Base-by-base conservation (phyloP, 176 grass and related monocot genomes). In the Carex cristatella region DNA sequence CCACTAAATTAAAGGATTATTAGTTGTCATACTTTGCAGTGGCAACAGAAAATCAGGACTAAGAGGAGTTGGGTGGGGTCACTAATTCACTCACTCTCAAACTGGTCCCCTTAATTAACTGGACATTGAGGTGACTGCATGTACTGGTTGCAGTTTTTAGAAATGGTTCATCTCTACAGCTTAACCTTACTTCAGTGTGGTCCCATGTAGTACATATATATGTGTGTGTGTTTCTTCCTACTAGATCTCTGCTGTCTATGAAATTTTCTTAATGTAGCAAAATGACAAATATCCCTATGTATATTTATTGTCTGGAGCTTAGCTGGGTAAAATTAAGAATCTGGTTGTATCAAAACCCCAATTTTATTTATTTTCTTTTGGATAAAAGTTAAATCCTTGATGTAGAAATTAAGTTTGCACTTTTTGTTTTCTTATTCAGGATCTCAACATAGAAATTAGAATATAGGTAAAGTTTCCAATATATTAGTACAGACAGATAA, bases 141-240 rank as follows among this genome's bases (percentile, higher is more conserved):
- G 55, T 37, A 81, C 49, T 81, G 32, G 32, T 81, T 81, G 65
- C 58, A 27, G 57, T 27, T 81, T 81, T 81, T 28, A 31, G 59
- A 63, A 81, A 65, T 35, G 23, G n/a, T 63, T 48, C 79, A 63
- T 33, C 16, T 38, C 35, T 48, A 61, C 79, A 81, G 9, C 35
- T 81, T 81, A 81, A 81, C 10, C 33, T 65, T 49, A 65, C 30
- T 64, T 65, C 79, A 81, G 31, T 72, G 68, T 81, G 79, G 79
- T 81, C 79, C 79, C 10, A 53, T 57, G 12, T 51, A 55, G 51
- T 78, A 57, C 51, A 78, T 31, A 78, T 31, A 78, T 32, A 13
- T 58, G 74, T 78, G 1, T 33, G 33, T 33, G 1, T 33, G 51
- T 56, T 78, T 78, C 28, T 31, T 33, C 51, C 74, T 57, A 28